Evolutionary conservation across 257 asterid genomes (phyloP).

Genomic region (Nicotiana obtusifolia): DNA sequence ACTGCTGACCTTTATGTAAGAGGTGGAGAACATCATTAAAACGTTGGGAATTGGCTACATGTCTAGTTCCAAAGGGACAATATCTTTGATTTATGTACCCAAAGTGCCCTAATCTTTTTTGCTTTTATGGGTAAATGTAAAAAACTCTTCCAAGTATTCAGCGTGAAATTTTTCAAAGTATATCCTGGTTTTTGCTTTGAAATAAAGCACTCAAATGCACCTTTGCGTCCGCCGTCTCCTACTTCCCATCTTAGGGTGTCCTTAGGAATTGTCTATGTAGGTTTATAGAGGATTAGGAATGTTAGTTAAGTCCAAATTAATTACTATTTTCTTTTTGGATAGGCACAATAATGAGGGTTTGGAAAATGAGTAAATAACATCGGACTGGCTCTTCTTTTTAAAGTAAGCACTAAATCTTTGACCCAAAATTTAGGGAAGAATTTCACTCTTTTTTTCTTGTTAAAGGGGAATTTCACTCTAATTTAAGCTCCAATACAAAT

Average conservation of each 20-base stretch:
- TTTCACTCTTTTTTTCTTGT: too few species aligned
- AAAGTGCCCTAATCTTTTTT: not conserved
- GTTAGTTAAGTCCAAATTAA: not conserved
- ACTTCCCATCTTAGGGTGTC: not conserved
- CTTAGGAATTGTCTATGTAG: not conserved
- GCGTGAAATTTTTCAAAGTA: not conserved
- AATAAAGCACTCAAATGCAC: constrained; percentile 6
- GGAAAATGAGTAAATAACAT: not conserved
- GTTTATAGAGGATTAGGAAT: not conserved
- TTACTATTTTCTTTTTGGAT: not conserved
- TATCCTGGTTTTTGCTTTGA: constrained; percentile 1
- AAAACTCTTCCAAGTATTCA: not conserved
- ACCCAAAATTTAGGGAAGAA: too few species aligned
- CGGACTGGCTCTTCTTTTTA: not conserved
- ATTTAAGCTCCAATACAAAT: not conserved
- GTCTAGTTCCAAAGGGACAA: constrained; percentile 31
- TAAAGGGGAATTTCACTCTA: not conserved
- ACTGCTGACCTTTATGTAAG: not conserved
- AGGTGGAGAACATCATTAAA: constrained; percentile 19
- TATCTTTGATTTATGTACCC: constrained; percentile 15
- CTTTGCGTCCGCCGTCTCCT: constrained; percentile 22
- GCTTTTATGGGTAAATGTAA: not conserved
- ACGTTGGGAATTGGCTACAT: constrained; percentile 8
- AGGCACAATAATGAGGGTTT: not conserved
- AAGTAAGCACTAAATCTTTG: too few species aligned